Conservation (phyloP, 2,329 filamentous ascomycete genomes). For the Alternaria triticimaculans region DNA sequence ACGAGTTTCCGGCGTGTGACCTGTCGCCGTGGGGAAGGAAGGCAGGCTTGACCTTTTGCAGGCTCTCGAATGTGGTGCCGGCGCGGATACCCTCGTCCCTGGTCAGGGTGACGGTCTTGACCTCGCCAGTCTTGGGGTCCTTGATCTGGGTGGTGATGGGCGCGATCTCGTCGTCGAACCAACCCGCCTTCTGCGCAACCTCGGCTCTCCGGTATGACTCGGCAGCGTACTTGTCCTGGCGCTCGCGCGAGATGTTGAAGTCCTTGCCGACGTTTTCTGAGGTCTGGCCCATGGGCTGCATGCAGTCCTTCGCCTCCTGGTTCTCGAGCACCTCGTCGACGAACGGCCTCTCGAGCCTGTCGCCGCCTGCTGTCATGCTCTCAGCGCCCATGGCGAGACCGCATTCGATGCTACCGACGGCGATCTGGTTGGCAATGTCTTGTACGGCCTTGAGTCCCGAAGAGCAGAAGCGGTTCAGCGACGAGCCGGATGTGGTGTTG, state of each 20-base stretch:
- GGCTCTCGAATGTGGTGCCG: conserved; percentile 82
- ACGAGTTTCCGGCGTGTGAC: conserved; percentile 92
- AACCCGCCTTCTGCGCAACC: conserved; percentile 85
- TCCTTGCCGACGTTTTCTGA: conserved; percentile 94
- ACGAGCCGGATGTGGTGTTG: conserved; percentile 81
- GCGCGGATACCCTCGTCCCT: conserved; percentile 90
- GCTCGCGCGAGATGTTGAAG: conserved; percentile 81
- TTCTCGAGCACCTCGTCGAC: conserved; percentile 75
- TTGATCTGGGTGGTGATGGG: conserved; percentile 84
- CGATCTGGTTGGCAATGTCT: conserved; percentile 90
- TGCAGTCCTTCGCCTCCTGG: conserved; percentile 83
- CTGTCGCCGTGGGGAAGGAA: conserved; percentile 88
- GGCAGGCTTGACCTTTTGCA: conserved; percentile 85
- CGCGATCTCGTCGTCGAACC: conserved; percentile 92
- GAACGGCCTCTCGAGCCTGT: conserved; percentile 74
- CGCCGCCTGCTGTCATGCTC: conserved; percentile 79
- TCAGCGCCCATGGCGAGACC: conserved; percentile 90
- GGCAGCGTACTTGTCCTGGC: conserved; percentile 84
- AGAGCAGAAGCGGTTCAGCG: conserved; percentile 95
- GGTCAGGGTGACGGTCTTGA: conserved; percentile 77
- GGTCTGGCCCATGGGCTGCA: conserved; percentile 97
- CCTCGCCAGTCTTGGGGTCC: conserved; percentile 80
- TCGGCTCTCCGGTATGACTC: conserved; percentile 90
- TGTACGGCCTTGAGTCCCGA: conserved; percentile 95
- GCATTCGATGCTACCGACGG: conserved; percentile 78